phyloP scores from a whole-genome alignment of 2,329 filamentous ascomycete species.

The Calycina herbarum region DNA sequence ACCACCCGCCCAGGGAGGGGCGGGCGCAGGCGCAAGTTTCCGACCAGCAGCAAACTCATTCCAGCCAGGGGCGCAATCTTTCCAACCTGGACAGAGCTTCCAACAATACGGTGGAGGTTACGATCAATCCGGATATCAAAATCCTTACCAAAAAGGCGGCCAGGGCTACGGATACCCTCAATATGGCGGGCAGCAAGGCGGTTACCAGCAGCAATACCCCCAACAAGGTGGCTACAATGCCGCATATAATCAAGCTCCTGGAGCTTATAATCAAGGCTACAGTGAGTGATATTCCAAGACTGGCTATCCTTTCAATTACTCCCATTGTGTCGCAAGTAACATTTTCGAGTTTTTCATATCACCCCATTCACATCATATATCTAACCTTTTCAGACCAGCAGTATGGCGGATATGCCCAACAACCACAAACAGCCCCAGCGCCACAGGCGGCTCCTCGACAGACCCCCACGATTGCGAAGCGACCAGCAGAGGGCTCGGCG shows the following conservation, averaged over 20 bases:
- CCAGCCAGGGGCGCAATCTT: constrained; percentile 68
- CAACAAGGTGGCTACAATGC: constrained; percentile 47
- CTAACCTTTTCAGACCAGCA: constrained; percentile 44
- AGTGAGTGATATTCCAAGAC: constrained; percentile 34
- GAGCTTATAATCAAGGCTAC: constrained; percentile 41
- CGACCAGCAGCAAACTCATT: constrained; percentile 69
- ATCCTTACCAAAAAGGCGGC: constrained; percentile 50
- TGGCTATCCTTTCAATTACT: background rate
- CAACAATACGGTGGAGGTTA: constrained; percentile 58
- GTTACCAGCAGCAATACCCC: constrained; percentile 50
- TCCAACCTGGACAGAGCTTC: constrained; percentile 71
- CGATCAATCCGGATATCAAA: constrained; percentile 54
- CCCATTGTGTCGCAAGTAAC: background rate
- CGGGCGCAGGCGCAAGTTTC: constrained; percentile 48
- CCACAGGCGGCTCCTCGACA: constrained; percentile 45
- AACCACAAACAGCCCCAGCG: constrained; percentile 43
- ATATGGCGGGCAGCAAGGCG: constrained; percentile 48
- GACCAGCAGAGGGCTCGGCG: constrained; percentile 51
- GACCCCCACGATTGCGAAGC: constrained; percentile 64
- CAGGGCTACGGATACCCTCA: constrained; percentile 56
- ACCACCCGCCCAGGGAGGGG: constrained; percentile 41
- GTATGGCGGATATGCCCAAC: constrained; percentile 55
- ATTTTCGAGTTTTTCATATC: background rate
- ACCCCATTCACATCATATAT: background rate
- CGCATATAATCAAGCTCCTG: constrained; percentile 25